A percentile compares a stretch with the other conserved stretches of the same genome.
Conservation (phyloP, 306 rosid species). For the Vicia faba region DNA sequence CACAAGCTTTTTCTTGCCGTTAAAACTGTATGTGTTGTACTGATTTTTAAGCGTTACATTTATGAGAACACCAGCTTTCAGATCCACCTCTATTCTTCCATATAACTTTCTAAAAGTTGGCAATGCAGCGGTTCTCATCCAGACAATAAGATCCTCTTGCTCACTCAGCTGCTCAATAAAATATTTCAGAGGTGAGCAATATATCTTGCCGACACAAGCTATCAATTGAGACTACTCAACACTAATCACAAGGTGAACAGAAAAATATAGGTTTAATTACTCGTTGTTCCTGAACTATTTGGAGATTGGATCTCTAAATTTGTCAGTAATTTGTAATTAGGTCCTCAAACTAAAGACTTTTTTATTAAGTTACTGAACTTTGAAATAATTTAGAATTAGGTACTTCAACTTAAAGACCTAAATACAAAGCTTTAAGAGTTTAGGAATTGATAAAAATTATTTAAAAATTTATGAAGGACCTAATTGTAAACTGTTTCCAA, state of each 20-base stretch:
- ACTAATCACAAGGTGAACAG: background rate
- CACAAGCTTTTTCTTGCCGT: conserved; percentile 78
- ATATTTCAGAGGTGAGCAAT: conserved; percentile 38
- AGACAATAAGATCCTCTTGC: conserved; percentile 84
- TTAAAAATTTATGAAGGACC: background rate
- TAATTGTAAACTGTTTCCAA: background rate
- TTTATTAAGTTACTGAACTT: too few species aligned
- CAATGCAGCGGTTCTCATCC: conserved; percentile 95
- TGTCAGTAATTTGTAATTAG: too few species aligned
- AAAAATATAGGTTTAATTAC: too few species aligned
- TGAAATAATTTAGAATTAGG: too few species aligned
- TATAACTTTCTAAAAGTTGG: conserved; percentile 84
- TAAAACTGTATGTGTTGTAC: conserved; percentile 76
- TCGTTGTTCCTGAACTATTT: too few species aligned
- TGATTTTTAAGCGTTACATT: conserved; percentile 50
- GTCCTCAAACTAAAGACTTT: too few species aligned
- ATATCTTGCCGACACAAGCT: background rate
- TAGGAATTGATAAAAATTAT: too few species aligned
- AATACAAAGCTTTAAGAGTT: too few species aligned
- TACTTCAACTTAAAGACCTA: too few species aligned
- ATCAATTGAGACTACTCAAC: background rate
- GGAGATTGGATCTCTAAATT: too few species aligned
- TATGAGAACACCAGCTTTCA: conserved; percentile 50
- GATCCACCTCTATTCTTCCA: conserved; percentile 72
- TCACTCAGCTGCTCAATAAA: conserved; percentile 62